phyloP scores from a whole-genome alignment of 495 filamentous ascomycete genomes.

The Neurospora sp. region DNA sequence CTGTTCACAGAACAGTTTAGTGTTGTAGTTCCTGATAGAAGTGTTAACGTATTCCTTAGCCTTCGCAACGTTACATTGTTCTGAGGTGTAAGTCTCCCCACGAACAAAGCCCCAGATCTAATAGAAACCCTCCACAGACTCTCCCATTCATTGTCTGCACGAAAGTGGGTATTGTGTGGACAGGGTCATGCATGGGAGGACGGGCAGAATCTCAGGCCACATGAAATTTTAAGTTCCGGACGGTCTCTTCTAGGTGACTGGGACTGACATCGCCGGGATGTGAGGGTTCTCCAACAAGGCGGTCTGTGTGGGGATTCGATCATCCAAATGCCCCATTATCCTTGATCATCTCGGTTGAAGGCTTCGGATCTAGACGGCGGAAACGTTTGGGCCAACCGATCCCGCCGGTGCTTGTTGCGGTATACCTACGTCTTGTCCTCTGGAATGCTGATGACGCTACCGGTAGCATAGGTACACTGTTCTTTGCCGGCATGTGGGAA shows the following conservation, averaged over 20 bases:
- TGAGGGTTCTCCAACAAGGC: not conserved
- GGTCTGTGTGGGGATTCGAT: not conserved
- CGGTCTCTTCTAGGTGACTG: not conserved
- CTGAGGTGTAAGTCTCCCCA: not conserved
- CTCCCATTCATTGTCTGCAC: not conserved
- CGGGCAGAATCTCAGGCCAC: not conserved
- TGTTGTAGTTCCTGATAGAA: not conserved
- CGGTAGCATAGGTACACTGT: not conserved
- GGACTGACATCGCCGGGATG: not conserved
- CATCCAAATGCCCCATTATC: not conserved
- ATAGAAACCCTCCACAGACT: not conserved
- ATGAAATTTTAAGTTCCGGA: not conserved
- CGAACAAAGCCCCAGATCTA: not conserved
- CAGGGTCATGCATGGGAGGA: not conserved
- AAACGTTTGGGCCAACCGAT: not conserved
- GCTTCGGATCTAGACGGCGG: not conserved
- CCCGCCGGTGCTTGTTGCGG: not conserved
- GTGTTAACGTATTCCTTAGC: not conserved
- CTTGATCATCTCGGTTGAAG: not conserved
- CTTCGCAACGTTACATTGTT: not conserved
- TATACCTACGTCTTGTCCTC: not conserved
- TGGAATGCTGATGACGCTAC: not conserved
- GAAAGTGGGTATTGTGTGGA: not conserved
- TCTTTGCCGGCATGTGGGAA: not conserved
- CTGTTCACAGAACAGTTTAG: not conserved